Percentiles rank a stretch among this genome's conserved stretches.
Evolutionary conservation across 495 filamentous ascomycete genomes (phyloP).

Genomic region (Penicillium maclennaniae): DNA sequence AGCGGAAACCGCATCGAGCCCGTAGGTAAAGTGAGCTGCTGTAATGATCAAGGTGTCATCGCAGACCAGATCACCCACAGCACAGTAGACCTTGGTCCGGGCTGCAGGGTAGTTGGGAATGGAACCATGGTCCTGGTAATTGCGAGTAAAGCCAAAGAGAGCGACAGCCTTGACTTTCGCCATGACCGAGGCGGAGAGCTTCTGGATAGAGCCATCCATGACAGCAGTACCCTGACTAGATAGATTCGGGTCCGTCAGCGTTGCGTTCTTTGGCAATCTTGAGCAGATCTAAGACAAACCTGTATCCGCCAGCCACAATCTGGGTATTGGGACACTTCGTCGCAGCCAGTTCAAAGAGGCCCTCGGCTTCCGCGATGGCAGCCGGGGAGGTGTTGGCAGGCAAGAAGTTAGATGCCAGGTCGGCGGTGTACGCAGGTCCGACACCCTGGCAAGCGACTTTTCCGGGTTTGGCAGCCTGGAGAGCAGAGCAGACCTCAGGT

Average conservation of each 20-base stretch:
- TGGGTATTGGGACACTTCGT: conserved; percentile 51
- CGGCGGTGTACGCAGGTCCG: conserved; percentile 32
- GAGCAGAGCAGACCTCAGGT: conserved; percentile 35
- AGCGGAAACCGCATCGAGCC: conserved; percentile 19
- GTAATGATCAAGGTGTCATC: conserved; percentile 47
- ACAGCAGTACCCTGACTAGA: conserved; percentile 55
- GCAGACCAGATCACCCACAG: conserved; percentile 50
- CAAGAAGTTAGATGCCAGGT: conserved; percentile 23
- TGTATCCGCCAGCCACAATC: conserved; percentile 53
- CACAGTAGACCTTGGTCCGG: conserved; percentile 50
- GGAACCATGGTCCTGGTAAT: conserved; percentile 45
- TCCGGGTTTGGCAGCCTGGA: conserved; percentile 22
- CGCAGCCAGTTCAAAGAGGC: conserved; percentile 35
- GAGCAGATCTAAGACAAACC: conserved; percentile 15
- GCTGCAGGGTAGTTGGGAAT: conserved; percentile 44
- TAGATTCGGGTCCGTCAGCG: conserved; percentile 7
- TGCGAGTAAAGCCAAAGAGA: conserved; percentile 57
- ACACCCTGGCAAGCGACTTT: conserved; percentile 37
- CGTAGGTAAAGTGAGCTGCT: conserved; percentile 46
- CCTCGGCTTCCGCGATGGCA: conserved; percentile 41
- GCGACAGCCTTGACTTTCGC: conserved; percentile 51
- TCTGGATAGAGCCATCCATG: conserved; percentile 44
- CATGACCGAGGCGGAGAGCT: conserved; percentile 35
- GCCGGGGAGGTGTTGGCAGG: conserved; percentile 27
- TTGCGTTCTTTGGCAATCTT: background rate